Evolutionary conservation across 306 rosid genomes (phyloP).

Genomic region (Gillenia trifoliata): DNA sequence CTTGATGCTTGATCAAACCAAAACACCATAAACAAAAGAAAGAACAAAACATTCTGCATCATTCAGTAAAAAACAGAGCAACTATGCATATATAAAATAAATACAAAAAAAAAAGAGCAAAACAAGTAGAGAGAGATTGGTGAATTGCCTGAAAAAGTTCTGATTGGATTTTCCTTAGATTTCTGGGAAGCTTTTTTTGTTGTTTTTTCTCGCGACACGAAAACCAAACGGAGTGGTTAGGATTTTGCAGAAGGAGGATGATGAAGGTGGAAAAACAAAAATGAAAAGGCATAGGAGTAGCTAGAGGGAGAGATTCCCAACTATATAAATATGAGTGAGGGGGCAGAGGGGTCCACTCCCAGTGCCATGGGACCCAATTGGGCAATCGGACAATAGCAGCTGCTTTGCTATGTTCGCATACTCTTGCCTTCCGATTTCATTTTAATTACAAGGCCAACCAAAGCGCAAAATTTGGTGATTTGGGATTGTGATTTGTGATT

Average conservation of each 20-base stretch:
- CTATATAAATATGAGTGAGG: constrained; percentile 9
- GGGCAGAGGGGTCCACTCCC: neutral
- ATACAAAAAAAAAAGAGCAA: neutral
- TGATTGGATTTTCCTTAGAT: constrained; percentile 23
- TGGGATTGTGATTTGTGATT: neutral
- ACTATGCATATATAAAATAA: neutral
- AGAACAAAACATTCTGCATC: neutral
- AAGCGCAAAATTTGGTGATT: neutral
- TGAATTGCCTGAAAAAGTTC: constrained; percentile 38
- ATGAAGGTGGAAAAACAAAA: neutral
- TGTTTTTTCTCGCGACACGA: neutral
- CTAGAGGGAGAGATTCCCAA: constrained; percentile 14
- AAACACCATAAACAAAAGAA: neutral
- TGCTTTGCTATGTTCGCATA: neutral
- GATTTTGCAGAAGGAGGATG: neutral
- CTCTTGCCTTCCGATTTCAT: constrained; percentile 18
- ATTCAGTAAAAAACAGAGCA: neutral
- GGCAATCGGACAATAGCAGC: constrained; percentile 3
- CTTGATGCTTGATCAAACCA: neutral
- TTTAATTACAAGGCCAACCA: constrained; percentile 23
- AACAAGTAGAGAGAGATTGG: neutral
- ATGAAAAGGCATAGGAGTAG: constrained; percentile 8
- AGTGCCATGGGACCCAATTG: constrained; percentile 23
- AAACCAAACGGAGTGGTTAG: neutral
- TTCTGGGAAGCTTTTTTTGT: constrained; percentile 16